Conservation (phyloP, 2,329 filamentous ascomycete genomes). For the Fusarium dlaminii region DNA sequence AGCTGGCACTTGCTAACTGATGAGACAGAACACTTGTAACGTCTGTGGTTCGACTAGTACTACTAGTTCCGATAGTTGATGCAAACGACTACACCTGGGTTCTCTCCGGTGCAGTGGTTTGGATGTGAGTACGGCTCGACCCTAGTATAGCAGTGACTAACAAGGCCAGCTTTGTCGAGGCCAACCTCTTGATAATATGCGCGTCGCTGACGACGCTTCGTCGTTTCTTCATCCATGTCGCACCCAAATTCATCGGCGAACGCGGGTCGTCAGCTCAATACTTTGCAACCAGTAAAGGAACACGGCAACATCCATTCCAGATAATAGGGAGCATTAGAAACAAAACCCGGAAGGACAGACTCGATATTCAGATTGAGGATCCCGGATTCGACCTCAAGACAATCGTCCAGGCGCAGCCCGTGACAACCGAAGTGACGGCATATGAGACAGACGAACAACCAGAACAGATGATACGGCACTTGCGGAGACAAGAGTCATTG, state of each 20-base stretch:
- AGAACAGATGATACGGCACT: conserved; percentile 25
- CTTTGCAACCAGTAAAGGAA: conserved; percentile 3
- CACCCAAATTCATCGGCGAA: conserved; percentile 38
- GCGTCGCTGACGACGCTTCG: conserved; percentile 50
- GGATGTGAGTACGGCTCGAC: conserved; percentile 39
- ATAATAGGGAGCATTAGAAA: conserved; percentile 20
- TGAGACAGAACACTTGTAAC: conserved; percentile 48
- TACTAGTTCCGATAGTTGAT: conserved; percentile 43
- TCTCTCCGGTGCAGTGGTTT: conserved; percentile 42
- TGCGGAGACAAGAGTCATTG: conserved; percentile 37
- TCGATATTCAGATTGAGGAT: conserved; percentile 14
- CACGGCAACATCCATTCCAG: conserved; percentile 31
- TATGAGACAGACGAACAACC: conserved; percentile 20
- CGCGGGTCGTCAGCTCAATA: conserved; percentile 21
- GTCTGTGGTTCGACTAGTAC: conserved; percentile 46
- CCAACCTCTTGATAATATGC: conserved; percentile 50
- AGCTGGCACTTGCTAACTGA: not conserved
- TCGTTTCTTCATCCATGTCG: conserved; percentile 47
- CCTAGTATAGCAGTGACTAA: conserved; percentile 1
- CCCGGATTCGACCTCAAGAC: conserved; percentile 35
- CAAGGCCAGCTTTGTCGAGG: conserved; percentile 45
- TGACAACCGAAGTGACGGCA: conserved; percentile 26
- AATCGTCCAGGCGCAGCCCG: conserved; percentile 34
- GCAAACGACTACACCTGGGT: conserved; percentile 46
- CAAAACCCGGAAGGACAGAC: conserved; percentile 8